Evolutionary conservation across 2,329 filamentous ascomycete genomes (phyloP).

Genomic region (Colletotrichum theobromicola): DNA sequence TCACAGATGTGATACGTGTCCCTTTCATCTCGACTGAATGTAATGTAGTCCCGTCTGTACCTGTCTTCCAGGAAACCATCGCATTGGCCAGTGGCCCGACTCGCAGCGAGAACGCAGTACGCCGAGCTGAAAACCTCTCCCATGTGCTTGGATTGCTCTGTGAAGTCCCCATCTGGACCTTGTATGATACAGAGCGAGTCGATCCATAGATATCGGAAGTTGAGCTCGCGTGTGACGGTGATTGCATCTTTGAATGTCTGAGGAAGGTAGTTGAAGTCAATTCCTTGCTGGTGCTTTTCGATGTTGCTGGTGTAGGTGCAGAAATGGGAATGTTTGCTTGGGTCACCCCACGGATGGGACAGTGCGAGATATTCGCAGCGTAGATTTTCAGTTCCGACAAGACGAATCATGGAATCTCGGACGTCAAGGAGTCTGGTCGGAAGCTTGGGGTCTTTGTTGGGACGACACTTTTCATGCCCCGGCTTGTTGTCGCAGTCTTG

Average conservation of each 20-base stretch:
- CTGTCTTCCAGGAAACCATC: not conserved
- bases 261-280: not conserved
- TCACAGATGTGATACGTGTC: slow-evolving; percentile 20
- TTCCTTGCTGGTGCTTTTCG: not conserved
- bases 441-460: not conserved
- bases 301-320: not conserved
- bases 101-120: not conserved
- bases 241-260: slow-evolving; percentile 20
- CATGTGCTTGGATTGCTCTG: slow-evolving; percentile 12
- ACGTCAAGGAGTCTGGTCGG: not conserved
- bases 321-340: not conserved
- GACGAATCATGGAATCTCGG: not conserved
- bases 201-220: slow-evolving; percentile 23
- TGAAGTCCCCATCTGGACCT: slow-evolving; percentile 20
- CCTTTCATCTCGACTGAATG: not conserved
- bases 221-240: not conserved
- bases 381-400: not conserved
- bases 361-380: not conserved
- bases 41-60: not conserved
- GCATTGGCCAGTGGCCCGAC: not conserved
- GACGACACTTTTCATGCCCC: not conserved
- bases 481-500: not conserved
- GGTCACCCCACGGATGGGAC: not conserved
- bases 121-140: slow-evolving; percentile 4
- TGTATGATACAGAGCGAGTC: slow-evolving; percentile 25